Evolutionary conservation across 148 eudicot species (phyloP).

Genomic region (Vaccinium macrocarpon): DNA sequence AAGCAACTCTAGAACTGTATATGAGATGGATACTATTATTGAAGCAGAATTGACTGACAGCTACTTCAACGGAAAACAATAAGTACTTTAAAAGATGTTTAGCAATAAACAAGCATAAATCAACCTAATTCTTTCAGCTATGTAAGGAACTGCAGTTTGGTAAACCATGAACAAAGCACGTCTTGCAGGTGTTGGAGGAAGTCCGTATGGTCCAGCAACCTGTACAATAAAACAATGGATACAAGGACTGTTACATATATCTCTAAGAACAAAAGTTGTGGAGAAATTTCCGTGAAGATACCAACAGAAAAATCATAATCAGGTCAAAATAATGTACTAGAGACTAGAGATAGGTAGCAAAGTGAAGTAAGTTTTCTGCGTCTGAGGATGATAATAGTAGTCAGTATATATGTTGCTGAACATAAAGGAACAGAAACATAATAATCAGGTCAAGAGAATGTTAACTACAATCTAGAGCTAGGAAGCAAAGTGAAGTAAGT

Average conservation of each 20-base stretch:
- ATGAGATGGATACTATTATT: conserved; percentile 16
- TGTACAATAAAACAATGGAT: conserved; percentile 27
- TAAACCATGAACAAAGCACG: conserved; percentile 85
- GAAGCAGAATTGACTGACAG: conserved; percentile 3
- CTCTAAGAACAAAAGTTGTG: neutral
- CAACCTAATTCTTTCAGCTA: conserved; percentile 93
- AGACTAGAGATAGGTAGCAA: neutral
- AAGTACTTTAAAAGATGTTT: neutral
- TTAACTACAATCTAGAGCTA: neutral
- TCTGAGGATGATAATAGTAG: neutral
- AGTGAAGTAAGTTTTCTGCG: neutral
- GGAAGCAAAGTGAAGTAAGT: neutral
- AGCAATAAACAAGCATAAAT: neutral
- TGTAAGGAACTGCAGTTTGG: conserved; percentile 91
- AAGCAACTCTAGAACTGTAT: conserved; percentile 87
- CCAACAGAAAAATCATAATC: neutral
- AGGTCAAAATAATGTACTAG: neutral
- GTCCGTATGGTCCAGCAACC: conserved; percentile 92
- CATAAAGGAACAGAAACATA: too few species aligned
- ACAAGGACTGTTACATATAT: neutral
- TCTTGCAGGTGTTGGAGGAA: conserved; percentile 96
- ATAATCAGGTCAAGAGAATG: neutral
- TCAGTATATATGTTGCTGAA: neutral
- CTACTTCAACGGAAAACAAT: neutral
- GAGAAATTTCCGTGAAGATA: neutral